Evolutionary conservation across 768 basidiomycete genomes (phyloP).

Genomic region (Lentinus tigrinus): DNA sequence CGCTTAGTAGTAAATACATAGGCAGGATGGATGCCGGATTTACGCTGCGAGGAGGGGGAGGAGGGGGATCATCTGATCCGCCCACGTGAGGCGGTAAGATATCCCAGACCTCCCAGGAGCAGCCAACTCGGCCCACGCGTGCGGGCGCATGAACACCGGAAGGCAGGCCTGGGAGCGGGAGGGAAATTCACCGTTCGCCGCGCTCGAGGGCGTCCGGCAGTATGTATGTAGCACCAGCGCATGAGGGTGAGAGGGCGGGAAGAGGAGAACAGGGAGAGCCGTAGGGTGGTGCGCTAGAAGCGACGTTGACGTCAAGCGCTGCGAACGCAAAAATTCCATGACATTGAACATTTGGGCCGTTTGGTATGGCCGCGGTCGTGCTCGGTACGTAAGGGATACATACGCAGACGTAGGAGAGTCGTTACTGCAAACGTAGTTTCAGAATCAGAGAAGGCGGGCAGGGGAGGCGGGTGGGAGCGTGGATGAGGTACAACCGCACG

Average conservation of each 20-base stretch:
- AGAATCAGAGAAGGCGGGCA: slow-evolving; percentile 3
- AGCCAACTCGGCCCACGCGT: neutral
- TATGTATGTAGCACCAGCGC: neutral
- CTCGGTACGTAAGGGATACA: slow-evolving; percentile 15
- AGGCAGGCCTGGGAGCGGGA: slow-evolving; percentile 3
- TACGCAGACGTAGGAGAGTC: neutral
- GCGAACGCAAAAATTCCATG: neutral
- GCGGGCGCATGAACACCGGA: slow-evolving; percentile 13
- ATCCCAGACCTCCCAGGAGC: neutral
- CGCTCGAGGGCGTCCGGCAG: slow-evolving; percentile 5
- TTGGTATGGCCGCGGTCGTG: neutral
- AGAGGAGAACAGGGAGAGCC: no score
- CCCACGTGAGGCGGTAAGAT: slow-evolving; percentile 15
- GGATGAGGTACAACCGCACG: neutral
- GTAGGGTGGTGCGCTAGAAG: slow-evolving; percentile 12
- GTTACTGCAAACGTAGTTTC: slow-evolving; percentile 2
- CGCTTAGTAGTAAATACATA: neutral
- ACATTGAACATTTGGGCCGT: no score
- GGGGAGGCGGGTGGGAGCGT: neutral
- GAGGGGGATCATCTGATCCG: slow-evolving; percentile 13
- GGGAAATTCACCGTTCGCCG: neutral
- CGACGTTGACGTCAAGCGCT: slow-evolving; percentile 8
- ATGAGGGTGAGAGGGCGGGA: no score
- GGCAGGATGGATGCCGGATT: neutral
- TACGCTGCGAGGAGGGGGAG: neutral